phyloP scores from a whole-genome alignment of 352 stramenopile genomes.

The Phytophthora cajani region DNA sequence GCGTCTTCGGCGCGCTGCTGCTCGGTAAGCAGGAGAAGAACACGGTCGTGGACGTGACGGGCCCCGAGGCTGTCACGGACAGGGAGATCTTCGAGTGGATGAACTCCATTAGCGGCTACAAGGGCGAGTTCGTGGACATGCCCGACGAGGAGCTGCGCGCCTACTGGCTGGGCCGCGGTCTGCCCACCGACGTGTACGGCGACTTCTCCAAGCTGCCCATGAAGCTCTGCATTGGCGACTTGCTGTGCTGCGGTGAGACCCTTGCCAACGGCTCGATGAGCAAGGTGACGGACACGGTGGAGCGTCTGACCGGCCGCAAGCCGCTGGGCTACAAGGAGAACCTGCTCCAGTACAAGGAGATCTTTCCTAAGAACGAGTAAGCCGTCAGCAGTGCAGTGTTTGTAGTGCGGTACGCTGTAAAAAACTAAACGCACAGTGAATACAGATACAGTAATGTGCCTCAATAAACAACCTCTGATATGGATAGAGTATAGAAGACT shows the following conservation, averaged over 20 bases:
- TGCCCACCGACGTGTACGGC: slow-evolving; percentile 30
- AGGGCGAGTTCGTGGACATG: slow-evolving; percentile 39
- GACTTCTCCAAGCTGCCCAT: slow-evolving; percentile 38
- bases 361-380: slow-evolving; percentile 20
- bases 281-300: slow-evolving; percentile 27
- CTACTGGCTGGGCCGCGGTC: slow-evolving; percentile 33
- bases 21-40: slow-evolving; percentile 33
- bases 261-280: slow-evolving; percentile 39
- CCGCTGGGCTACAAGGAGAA: slow-evolving; percentile 27
- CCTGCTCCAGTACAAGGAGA: slow-evolving; percentile 33
- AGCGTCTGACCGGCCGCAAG: slow-evolving; percentile 37
- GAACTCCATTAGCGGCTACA: slow-evolving; percentile 29
- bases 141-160: slow-evolving; percentile 31
- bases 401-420: no score
- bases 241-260: slow-evolving; percentile 36
- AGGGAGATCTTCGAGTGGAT: slow-evolving; percentile 40
- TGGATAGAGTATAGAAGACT: no score
- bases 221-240: slow-evolving; percentile 37
- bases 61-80: slow-evolving; percentile 23
- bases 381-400: no score
- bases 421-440: no score
- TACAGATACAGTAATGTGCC: no score
- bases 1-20: slow-evolving; percentile 28
- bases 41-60: slow-evolving; percentile 34
- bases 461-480: no score